Percentiles rank a stretch among this genome's conserved stretches.
Evolutionary conservation across 1,284 basidiomycete species (phyloP).

Genomic region (Uromyces viciae-fabae): DNA sequence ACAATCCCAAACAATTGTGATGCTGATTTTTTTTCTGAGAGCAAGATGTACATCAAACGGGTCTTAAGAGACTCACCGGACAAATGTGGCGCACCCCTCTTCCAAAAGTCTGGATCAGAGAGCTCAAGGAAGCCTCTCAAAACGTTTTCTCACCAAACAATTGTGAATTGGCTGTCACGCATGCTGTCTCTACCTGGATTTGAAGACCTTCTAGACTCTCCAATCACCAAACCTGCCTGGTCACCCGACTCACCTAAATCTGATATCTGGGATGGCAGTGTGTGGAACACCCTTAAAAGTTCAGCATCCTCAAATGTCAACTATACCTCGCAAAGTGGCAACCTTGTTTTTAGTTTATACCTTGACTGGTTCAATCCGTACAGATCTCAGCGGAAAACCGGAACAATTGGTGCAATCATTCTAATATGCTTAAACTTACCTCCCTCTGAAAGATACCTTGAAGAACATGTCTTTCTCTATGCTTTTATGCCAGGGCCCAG

Average conservation of each 20-base stretch:
- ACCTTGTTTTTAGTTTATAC: neutral
- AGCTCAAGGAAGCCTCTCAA: neutral
- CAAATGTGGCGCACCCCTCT: neutral
- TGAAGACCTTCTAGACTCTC: no score
- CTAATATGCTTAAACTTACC: neutral
- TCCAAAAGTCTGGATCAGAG: no score
- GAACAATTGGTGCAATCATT: neutral
- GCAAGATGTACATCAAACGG: neutral
- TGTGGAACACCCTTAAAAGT: neutral
- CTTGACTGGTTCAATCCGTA: neutral
- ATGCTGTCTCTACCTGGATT: neutral
- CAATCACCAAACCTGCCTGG: no score
- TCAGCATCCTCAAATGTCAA: no score
- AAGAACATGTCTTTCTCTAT: constrained; percentile 16
- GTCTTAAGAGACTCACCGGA: neutral
- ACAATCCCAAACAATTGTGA: neutral
- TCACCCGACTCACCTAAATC: neutral
- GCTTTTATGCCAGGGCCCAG: constrained; percentile 7
- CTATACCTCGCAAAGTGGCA: neutral
- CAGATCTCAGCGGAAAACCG: neutral
- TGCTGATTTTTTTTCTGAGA: neutral
- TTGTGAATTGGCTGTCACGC: no score
- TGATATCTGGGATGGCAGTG: neutral
- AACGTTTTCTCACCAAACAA: no score
- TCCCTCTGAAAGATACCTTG: neutral